These are phyloP conservation scores for Psidium guajava DNA, from an alignment of 345 rosid species.

Conservation along the genomic window DNA sequence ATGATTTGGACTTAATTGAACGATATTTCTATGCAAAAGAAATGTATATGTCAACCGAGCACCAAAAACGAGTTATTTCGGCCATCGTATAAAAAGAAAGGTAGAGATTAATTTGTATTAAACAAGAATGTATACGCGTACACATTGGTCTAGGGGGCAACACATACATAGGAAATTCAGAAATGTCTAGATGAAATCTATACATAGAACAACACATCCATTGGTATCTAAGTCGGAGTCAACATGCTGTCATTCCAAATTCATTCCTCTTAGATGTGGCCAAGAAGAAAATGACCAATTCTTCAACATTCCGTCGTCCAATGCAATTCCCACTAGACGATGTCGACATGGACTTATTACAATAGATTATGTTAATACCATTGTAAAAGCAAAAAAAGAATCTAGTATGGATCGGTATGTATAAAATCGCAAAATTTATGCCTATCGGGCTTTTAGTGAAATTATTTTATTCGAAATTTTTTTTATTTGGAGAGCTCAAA, in stretches of 20 bases:
- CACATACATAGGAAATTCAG: too few relatives aligned
- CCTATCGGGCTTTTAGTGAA: rapidly evolving
- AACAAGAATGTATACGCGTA: too few relatives aligned
- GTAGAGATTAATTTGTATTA: not conserved
- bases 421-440: not conserved
- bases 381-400: not conserved
- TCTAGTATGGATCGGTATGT: rapidly evolving
- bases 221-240: not conserved
- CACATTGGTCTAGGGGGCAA: too few relatives aligned
- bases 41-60: not conserved
- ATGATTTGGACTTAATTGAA: not conserved
- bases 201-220: too few relatives aligned
- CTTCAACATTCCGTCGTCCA: too few relatives aligned
- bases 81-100: not conserved
- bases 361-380: not conserved
- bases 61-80: not conserved
- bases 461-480: not conserved
- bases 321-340: not conserved
- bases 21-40: not conserved
- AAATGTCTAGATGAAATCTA: too few relatives aligned
- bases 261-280: not conserved
- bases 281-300: not conserved
- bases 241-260: not conserved
- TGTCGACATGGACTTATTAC: not conserved
- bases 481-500: rapidly evolving